Conservation (phyloP, 257 asterid genomes). For the Eucommia ulmoides region DNA sequence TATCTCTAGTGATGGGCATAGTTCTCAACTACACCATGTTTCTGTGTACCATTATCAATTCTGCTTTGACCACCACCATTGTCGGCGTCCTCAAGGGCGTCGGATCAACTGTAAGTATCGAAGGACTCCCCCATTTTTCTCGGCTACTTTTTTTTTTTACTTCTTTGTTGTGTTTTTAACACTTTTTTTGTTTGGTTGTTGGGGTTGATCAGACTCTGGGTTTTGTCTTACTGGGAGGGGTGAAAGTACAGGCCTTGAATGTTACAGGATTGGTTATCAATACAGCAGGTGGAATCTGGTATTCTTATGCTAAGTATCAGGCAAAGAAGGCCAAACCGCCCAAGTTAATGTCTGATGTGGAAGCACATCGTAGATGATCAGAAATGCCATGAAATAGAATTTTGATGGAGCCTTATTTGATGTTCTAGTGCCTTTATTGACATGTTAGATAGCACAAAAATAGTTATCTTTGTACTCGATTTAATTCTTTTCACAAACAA, state of each 20-base stretch:
- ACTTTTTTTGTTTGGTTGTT: no score
- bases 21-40: constrained; percentile 97
- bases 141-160: neutral
- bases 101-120: constrained; percentile 86
- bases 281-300: constrained; percentile 91
- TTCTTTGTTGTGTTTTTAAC: neutral
- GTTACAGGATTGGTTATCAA: constrained; percentile 77
- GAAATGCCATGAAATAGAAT: neutral
- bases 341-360: constrained; percentile 37
- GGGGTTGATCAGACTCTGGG: constrained; percentile 48
- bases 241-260: constrained; percentile 71
- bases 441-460: no score
- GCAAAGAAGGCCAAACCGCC: constrained; percentile 66
- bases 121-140: neutral
- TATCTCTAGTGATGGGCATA: constrained; percentile 92
- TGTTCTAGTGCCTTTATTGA: neutral
- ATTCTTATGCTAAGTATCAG: constrained; percentile 68
- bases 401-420: neutral
- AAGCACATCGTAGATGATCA: constrained; percentile 34
- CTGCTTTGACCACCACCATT: constrained; percentile 93
- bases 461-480: neutral
- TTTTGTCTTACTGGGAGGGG: constrained; percentile 79
- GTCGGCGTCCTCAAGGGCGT: constrained; percentile 99
- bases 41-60: constrained; percentile 88
- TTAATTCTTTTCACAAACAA: neutral